phyloP scores from a whole-genome alignment of 2,329 filamentous ascomycete species.

The Penicillium nordicum region DNA sequence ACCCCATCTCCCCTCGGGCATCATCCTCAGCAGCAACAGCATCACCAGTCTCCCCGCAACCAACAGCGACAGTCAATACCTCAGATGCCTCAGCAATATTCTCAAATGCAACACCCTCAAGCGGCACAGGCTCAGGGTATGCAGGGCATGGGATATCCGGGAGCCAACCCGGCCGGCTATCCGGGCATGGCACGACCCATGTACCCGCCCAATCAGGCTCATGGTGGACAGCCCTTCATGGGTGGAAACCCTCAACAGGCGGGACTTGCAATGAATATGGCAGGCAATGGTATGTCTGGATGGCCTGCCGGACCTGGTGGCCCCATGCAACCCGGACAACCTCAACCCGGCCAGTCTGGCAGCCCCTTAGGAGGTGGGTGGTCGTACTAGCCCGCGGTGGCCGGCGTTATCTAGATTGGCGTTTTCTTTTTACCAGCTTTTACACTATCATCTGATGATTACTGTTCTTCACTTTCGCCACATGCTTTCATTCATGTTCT shows the following conservation, averaged over 20 bases:
- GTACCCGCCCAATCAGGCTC: conserved; percentile 37
- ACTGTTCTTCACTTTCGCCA: neutral
- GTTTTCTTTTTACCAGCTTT: conserved; percentile 12
- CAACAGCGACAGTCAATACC: conserved; percentile 36
- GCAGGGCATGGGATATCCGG: conserved; percentile 37
- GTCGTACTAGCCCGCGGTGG: conserved; percentile 30
- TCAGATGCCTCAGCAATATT: conserved; percentile 38
- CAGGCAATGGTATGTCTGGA: conserved; percentile 34
- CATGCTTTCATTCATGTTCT: conserved; percentile 7
- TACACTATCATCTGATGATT: conserved; percentile 13
- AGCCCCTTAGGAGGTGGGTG: conserved; percentile 40
- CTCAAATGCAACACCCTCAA: conserved; percentile 36
- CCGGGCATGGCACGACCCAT: conserved; percentile 36
- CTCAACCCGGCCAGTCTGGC: conserved; percentile 38
- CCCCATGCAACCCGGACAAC: conserved; percentile 38
- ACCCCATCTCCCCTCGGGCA: conserved; percentile 35
- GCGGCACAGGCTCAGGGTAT: conserved; percentile 26
- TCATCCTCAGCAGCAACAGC: conserved; percentile 33
- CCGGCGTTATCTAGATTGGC: conserved; percentile 27
- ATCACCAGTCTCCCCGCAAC: conserved; percentile 45
- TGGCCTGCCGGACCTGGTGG: conserved; percentile 37
- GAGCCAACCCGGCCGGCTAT: conserved; percentile 32
- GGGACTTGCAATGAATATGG: conserved; percentile 38
- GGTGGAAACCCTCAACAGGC: conserved; percentile 35
- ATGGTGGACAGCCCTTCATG: conserved; percentile 35